Percentiles rank a stretch among this genome's conserved stretches.
Conservation (phyloP, 2,329 filamentous ascomycete genomes). For the Graphium sp. region DNA sequence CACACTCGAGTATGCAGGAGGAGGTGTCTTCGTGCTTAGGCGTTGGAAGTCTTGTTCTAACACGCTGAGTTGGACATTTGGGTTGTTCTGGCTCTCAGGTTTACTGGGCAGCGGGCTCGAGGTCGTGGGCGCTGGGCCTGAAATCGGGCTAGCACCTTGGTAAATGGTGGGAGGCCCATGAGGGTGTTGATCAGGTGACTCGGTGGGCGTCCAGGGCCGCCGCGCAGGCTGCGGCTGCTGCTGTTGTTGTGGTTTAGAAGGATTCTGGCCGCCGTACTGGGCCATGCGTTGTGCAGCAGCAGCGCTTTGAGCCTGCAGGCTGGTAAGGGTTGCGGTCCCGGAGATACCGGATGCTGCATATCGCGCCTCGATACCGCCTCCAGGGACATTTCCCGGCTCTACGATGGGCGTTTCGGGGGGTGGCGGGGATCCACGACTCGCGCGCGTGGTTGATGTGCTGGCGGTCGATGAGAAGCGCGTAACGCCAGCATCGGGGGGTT, state of each 20-base stretch:
- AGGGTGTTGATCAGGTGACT: slow-evolving; percentile 68
- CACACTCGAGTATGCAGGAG: slow-evolving; percentile 87
- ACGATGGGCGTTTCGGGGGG: slow-evolving; percentile 83
- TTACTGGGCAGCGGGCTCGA: slow-evolving; percentile 5
- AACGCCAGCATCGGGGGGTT: slow-evolving; percentile 23
- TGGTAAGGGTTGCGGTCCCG: slow-evolving; percentile 66
- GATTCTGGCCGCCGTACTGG: slow-evolving; percentile 46
- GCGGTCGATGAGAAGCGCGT: slow-evolving; percentile 63
- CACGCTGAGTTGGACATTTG: slow-evolving; percentile 44
- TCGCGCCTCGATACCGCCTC: slow-evolving; percentile 74
- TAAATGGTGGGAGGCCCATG: slow-evolving; percentile 87
- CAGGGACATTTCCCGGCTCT: slow-evolving; percentile 51
- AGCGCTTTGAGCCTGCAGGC: slow-evolving; percentile 51
- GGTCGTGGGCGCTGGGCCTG: slow-evolving; percentile 26
- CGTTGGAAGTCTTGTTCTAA: slow-evolving; percentile 76
- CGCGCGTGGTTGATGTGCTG: slow-evolving; percentile 83
- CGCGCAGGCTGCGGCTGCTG: slow-evolving; percentile 19
- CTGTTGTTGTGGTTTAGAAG: slow-evolving; percentile 14
- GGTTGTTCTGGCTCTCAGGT: slow-evolving; percentile 13
- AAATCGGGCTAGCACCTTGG: slow-evolving; percentile 63
- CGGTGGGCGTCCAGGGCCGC: slow-evolving; percentile 89
- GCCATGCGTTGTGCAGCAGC: slow-evolving; percentile 68
- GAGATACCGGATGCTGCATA: slow-evolving; percentile 87
- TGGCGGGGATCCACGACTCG: slow-evolving; percentile 81
- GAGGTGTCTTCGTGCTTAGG: slow-evolving; percentile 68